Evolutionary conservation across 2,329 filamentous ascomycete genomes (phyloP).

Genomic region (Bisporella sp.): DNA sequence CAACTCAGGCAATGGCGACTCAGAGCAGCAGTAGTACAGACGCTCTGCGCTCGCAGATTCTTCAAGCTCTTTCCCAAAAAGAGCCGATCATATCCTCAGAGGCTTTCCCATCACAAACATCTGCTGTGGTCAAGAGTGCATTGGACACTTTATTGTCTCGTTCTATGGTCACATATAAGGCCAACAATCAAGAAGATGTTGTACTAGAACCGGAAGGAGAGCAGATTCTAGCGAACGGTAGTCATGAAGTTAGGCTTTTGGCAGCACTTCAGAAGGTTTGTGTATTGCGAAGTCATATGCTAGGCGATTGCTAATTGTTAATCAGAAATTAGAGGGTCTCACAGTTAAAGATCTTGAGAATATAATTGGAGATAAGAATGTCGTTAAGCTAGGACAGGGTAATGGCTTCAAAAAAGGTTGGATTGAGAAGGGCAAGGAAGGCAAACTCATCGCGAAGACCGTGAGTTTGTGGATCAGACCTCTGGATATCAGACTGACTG

Average conservation of each 20-base stretch:
- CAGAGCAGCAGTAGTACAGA: slow-evolving; percentile 11
- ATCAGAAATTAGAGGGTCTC: slow-evolving; percentile 63
- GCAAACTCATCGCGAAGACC: slow-evolving; percentile 43
- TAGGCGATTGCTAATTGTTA: background rate
- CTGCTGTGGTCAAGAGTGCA: slow-evolving; percentile 72
- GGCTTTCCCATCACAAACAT: slow-evolving; percentile 59
- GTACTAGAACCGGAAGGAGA: slow-evolving; percentile 69
- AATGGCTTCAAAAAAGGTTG: slow-evolving; percentile 84
- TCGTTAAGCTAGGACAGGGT: slow-evolving; percentile 79
- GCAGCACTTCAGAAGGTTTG: slow-evolving; percentile 61
- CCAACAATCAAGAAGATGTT: slow-evolving; percentile 71
- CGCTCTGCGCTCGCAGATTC: slow-evolving; percentile 58
- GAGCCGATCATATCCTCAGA: slow-evolving; percentile 62
- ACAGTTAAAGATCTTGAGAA: slow-evolving; percentile 68
- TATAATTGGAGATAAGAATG: slow-evolving; percentile 65
- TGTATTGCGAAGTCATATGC: background rate
- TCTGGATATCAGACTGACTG: background rate
- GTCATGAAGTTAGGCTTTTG: slow-evolving; percentile 78
- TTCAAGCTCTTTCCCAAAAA: slow-evolving; percentile 56
- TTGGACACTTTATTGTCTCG: slow-evolving; percentile 80
- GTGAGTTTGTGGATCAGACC: slow-evolving; percentile 29
- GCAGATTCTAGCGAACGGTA: slow-evolving; percentile 66
- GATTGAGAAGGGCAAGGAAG: slow-evolving; percentile 56
- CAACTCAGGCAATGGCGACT: background rate
- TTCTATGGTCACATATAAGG: slow-evolving; percentile 81